Base-by-base conservation (phyloP, 106 monocot species). In the Alisma plantagoaquatica region DNA sequence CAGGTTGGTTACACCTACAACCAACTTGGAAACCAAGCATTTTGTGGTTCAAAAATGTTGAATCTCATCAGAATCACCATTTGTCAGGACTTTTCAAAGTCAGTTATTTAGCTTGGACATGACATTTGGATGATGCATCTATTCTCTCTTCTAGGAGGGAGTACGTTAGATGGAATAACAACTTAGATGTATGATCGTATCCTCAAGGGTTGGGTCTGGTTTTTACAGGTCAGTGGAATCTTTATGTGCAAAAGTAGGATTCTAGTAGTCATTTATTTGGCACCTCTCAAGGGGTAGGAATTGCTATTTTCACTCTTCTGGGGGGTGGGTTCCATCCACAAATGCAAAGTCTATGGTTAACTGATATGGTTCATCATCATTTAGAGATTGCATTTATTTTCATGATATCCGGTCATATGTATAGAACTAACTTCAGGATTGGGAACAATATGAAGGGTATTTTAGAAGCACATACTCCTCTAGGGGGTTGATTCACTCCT, bases 191-290 rank as follows among this genome's bases (percentile, higher is more conserved):
- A 38, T 7, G 6, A 38, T 38, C 35, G 35, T 38, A 38, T 38
- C 35, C 35, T 38, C 14, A 38, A 31, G 51, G 31, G 47, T 59
- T 68, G 59, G 60, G 68, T 20, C 68, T 43, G 17, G 49, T 69
- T 60, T 38, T 69, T 69, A 51, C 30, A 45, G 46, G 46, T 59
- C 58, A 57, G 35, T 68, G 59, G 31, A 69, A 70, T 70, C 53
- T 70, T 62, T 63, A 63, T 53, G 63, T 49, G 21, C 46, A 63
- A 65, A 57, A 65, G 31, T 57, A 26, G 15, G 47, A 65, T 72
- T 65, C 41, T 16, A 64, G 27, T 64, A 72, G 43, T 63, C 63
- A 71, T 71, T 71, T 71, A 71, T 71, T 71, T 71, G 54, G 62
- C 55, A 63, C 54, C 41, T 56, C 63, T 29, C 45, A 71, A 63